A percentile compares a stretch with the other conserved stretches of the same genome.
phyloP scores from a whole-genome alignment of 345 rosid species.

The Heritiera fomes region DNA sequence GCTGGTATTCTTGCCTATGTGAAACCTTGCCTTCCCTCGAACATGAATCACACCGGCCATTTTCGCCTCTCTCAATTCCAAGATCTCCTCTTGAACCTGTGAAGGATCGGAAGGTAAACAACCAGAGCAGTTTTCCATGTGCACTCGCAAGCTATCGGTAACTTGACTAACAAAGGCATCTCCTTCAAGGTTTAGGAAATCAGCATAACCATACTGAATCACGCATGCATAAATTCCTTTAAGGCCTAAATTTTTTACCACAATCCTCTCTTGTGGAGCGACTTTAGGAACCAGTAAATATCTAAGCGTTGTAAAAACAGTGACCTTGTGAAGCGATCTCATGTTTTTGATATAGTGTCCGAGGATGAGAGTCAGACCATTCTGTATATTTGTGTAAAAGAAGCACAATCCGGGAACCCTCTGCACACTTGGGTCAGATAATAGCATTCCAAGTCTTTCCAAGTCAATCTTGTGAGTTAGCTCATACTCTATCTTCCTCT shows the following conservation, averaged over 20 bases:
- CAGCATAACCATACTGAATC: conserved; percentile 71
- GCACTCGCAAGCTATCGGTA: conserved; percentile 38
- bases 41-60: conserved; percentile 50
- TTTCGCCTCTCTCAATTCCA: conserved; percentile 43
- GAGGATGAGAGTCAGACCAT: conserved; percentile 75
- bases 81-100: conserved; percentile 31
- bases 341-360: conserved; percentile 76
- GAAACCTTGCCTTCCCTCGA: conserved; percentile 67
- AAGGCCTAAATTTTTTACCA: conserved; percentile 41
- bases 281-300: conserved; percentile 67
- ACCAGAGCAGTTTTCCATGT: conserved; percentile 28
- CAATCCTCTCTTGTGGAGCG: conserved; percentile 48
- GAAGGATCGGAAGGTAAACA: conserved; percentile 11
- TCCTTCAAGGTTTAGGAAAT: conserved; percentile 54
- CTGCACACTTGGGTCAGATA: conserved; percentile 67
- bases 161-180: conserved; percentile 49
- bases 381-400: conserved; percentile 81
- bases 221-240: conserved; percentile 56
- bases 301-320: conserved; percentile 68
- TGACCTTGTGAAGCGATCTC: conserved; percentile 79
- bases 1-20: conserved; percentile 41
- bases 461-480: conserved; percentile 60
- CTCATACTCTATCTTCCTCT: conserved; percentile 75
- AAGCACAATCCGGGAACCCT: conserved; percentile 82
- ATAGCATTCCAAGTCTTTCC: conserved; percentile 51